Evolutionary conservation across 208 protist species (phyloP), one percentile per base, ranked within the genome.

Genomic region (Trypanosoma scelopori): DNA sequence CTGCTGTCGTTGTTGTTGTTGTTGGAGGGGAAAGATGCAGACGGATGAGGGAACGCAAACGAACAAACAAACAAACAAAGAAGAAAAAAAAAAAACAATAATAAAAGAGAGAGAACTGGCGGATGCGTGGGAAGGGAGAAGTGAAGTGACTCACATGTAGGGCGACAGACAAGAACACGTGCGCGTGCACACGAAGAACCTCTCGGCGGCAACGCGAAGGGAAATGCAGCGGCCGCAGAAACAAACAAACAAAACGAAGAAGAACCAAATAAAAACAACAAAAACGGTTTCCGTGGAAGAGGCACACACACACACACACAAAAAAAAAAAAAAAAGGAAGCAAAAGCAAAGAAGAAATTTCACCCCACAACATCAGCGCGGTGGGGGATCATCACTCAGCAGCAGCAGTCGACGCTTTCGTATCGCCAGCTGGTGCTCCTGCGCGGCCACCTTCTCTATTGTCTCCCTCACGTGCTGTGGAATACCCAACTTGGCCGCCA

Each of bases 401-500:
- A 66, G 55, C 27, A 92, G 55, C 30, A 87, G 58, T 6, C 56
- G 49, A 0, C 81, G 78, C 58, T 93, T 93, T 9, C 73, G 72
- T 23, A 77, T 74, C 25, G 86, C 65, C 6, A 93, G 37, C 5
- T 76, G 71, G 23, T 66, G 78, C 69, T 93, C 83, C 48, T 85
- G 78, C 41, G 83, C 67, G 11, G 75, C 82, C 13, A 87, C 48
- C 35, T 75, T 76, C 45, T 93, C 86, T 65, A 93, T 85, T n/a
- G 77, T 73, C 20, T 85, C 74, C 12, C 78, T 82, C 47, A 84
- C 83, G 4, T 74, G 75, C 6, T 82, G 71, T 7, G 83, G 81
- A 20, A 93, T 69, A 7, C 86, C 81, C 16, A 86, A 70, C 60
- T 85, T 82, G 13, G 66, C 78, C 15, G 81, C 81, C 18, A 93